These are phyloP conservation scores for Hypomyces perniciosus DNA, from an alignment of 2,329 filamentous ascomycete genomes.

Conservation along the genomic window DNA sequence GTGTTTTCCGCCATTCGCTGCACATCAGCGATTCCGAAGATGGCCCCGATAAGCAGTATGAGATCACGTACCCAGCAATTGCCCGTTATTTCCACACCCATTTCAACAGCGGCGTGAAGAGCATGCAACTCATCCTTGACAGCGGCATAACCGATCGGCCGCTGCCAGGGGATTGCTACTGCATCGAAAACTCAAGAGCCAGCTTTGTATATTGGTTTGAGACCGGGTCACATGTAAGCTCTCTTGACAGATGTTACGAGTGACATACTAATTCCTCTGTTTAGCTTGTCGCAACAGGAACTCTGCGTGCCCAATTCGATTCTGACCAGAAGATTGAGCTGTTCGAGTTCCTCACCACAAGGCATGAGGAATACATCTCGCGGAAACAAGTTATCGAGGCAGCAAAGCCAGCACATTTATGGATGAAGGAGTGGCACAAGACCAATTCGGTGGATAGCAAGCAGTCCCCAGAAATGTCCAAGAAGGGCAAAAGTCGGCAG, in stretches of 20 bases:
- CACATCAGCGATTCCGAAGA: constrained; percentile 52
- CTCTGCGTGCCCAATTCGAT: constrained; percentile 73
- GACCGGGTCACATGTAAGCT: constrained; percentile 70
- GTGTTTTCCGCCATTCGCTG: constrained; percentile 70
- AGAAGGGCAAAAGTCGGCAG: constrained; percentile 54
- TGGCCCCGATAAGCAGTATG: constrained; percentile 68
- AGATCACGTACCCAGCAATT: constrained; percentile 75
- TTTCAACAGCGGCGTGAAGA: constrained; percentile 78
- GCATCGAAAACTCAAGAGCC: constrained; percentile 69
- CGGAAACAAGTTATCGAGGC: constrained; percentile 58
- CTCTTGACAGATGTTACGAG: background rate
- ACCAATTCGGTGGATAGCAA: constrained; percentile 53
- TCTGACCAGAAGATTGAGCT: constrained; percentile 73
- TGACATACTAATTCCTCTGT: constrained; percentile 21
- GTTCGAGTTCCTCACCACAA: constrained; percentile 71
- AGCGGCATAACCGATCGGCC: constrained; percentile 51
- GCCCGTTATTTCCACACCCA: constrained; percentile 86
- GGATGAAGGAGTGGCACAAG: constrained; percentile 60
- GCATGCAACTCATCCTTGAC: constrained; percentile 81
- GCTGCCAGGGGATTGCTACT: constrained; percentile 58
- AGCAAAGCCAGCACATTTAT: constrained; percentile 55
- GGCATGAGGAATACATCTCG: constrained; percentile 79
- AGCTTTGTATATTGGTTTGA: constrained; percentile 88
- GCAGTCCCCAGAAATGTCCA: constrained; percentile 60
- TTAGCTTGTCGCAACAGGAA: constrained; percentile 71